Conservation (phyloP, 495 filamentous ascomycete species). For the Aspergillus cristatus region DNA sequence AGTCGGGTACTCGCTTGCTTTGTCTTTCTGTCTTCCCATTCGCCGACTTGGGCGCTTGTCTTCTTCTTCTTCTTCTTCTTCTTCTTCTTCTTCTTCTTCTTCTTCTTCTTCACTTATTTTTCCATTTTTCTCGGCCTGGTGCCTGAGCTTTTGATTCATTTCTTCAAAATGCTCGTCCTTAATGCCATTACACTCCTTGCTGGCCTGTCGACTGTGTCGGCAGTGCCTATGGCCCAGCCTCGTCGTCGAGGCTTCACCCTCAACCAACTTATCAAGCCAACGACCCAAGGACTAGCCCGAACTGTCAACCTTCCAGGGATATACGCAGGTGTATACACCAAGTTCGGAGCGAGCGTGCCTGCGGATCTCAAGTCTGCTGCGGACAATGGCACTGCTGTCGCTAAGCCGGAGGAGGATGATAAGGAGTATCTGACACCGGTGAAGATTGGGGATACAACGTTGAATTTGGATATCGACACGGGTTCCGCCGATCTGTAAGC, state of each 20-base stretch:
- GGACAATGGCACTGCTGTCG: constrained; percentile 37
- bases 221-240: constrained; percentile 18
- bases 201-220: constrained; percentile 25
- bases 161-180: constrained; percentile 34
- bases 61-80: no score
- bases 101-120: no score
- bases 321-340: constrained; percentile 31
- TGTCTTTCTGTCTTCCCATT: no score
- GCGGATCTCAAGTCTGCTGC: constrained; percentile 32
- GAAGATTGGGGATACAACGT: constrained; percentile 49
- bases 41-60: no score
- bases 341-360: constrained; percentile 38
- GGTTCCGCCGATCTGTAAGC: constrained; percentile 70
- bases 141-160: no score
- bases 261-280: constrained; percentile 24
- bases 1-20: no score
- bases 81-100: no score
- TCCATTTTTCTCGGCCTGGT: no score
- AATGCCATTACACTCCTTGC: constrained; percentile 23
- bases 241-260: constrained; percentile 30
- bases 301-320: constrained; percentile 29
- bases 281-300: constrained; percentile 18
- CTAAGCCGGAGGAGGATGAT: constrained; percentile 50
- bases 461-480: constrained; percentile 67
- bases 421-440: constrained; percentile 60